Conservation (phyloP, 305 asterid species). For the Fraxinus floribunda region DNA sequence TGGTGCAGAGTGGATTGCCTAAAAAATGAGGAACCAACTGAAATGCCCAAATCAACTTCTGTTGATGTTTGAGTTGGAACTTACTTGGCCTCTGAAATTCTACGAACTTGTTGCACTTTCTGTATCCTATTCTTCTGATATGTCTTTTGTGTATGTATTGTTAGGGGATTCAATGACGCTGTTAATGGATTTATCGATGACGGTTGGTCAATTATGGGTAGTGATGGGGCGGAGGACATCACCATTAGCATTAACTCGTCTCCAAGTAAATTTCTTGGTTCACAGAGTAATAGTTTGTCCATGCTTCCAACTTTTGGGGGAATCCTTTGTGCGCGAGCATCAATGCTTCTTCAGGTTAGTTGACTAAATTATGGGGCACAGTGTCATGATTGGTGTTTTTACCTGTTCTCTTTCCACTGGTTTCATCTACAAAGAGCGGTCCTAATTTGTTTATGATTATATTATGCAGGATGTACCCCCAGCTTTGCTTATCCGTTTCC, state of each 20-base stretch:
- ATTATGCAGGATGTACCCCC: constrained; percentile 80
- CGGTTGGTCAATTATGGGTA: constrained; percentile 85
- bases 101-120: background rate
- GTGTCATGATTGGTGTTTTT: background rate
- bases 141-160: constrained; percentile 1
- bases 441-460: background rate
- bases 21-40: background rate
- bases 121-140: constrained; percentile 11
- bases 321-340: constrained; percentile 90
- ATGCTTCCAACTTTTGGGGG: constrained; percentile 81
- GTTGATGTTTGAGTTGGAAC: background rate
- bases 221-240: constrained; percentile 87
- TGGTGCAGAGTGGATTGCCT: background rate
- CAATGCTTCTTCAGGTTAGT: constrained; percentile 94
- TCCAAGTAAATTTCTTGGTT: constrained; percentile 72
- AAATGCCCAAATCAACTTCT: background rate
- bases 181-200: constrained; percentile 91
- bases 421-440: background rate
- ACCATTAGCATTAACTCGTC: constrained; percentile 80
- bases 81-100: background rate
- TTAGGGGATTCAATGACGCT: constrained; percentile 95
- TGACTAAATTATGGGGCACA: background rate
- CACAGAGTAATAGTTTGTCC: constrained; percentile 61
- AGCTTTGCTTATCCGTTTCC: constrained; percentile 84
- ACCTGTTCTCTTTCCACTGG: background rate